Conservation (phyloP, 495 filamentous ascomycete genomes). For the Hamigera avellanea region DNA sequence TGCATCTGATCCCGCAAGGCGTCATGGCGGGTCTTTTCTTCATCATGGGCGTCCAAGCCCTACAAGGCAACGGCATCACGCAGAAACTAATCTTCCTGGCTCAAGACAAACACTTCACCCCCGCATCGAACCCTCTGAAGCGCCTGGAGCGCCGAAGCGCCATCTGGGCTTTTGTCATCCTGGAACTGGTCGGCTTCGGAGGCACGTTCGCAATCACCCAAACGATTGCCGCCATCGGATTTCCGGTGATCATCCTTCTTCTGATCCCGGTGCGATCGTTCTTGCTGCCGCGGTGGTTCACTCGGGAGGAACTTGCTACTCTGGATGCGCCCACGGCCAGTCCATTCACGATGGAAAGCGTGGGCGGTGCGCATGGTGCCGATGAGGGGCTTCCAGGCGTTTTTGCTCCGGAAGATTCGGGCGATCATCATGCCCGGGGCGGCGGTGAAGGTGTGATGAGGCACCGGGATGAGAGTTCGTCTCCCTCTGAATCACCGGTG, state of each 20-base stretch:
- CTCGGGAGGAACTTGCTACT: constrained; percentile 50
- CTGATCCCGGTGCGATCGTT: constrained; percentile 69
- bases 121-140: constrained; percentile 53
- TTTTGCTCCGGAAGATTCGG: constrained; percentile 1
- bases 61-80: constrained; percentile 73
- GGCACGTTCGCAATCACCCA: constrained; percentile 93
- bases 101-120: constrained; percentile 53
- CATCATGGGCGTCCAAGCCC: constrained; percentile 81
- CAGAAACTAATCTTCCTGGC: constrained; percentile 66
- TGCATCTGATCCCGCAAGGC: constrained; percentile 78
- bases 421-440: constrained; percentile 1
- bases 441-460: constrained; percentile 9
- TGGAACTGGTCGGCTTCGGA: constrained; percentile 73
- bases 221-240: constrained; percentile 88
- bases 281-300: constrained; percentile 62
- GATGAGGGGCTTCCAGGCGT: constrained; percentile 3
- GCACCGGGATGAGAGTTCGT: constrained; percentile 7
- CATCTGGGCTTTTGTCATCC: constrained; percentile 63
- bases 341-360: constrained; percentile 75
- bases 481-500: constrained; percentile 11
- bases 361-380: constrained; percentile 57
- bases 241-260: constrained; percentile 74
- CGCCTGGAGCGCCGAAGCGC: constrained; percentile 45
- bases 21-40: constrained; percentile 90
- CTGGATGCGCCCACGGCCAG: constrained; percentile 77